Base-by-base conservation (phyloP, 768 basidiomycete species). In the Leccinum boreale region DNA sequence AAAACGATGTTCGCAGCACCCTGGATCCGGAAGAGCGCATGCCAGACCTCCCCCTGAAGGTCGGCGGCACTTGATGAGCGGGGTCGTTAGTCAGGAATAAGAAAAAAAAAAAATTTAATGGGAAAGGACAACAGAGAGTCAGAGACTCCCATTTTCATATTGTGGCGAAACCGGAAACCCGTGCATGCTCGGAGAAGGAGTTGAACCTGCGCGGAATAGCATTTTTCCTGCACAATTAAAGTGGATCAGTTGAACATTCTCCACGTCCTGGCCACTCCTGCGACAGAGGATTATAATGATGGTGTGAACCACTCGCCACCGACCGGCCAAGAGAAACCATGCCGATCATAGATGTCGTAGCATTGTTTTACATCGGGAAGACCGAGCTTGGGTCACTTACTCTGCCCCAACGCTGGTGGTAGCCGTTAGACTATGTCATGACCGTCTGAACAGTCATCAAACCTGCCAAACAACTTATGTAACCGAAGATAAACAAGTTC, bases 1-100 rank as follows among this genome's bases (percentile, higher is more conserved):
- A 74, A 67, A 19, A 81, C 63, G 45, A 79, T 59, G 53, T 82
- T 81, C 3, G 78, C 71, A 3, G 67, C 51, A 0, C 62, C 65
- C 36, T 79, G 73, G 9, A 73, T 53, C 5, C 55, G 56, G 3
- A 28, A 44, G 8, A 81, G 56, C 1, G 65, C 62, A 1, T 56
- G 57, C 73, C 74, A 75, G 2, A 76, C 73, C 1, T 62, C 44
- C 5, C 54, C 11, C 2, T 61, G 36, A 8, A 81, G 44, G 10
- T 62, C 58, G 0, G 55, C 6, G 2, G 62, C 57, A 58, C 45
- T 52, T 56, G 62, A 23, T 12, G 47, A 51, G 48, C 3, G 9
- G 42, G 5, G 45, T 21, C 29, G 36, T 6, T 53, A 31, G 59
- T 15, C 72, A 73, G 72, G 49, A 26, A 51, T 5, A 58, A 51